Percentiles rank a stretch among this genome's conserved stretches.
Evolutionary conservation across 176 grass and related monocot genomes (phyloP).

Genomic region (bread wheat (Triticum aestivum)): IWGSC_CS_RefSeq_v2.1 NC_057801.1:453974256-453974755

Average conservation of each 20-base stretch:
- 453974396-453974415: neutral
- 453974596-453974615: slow-evolving; percentile 51
- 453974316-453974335: too few relatives aligned
- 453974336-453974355: too few relatives aligned
- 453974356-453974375: too few relatives aligned
- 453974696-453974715: neutral
- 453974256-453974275: too few relatives aligned
- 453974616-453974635: slow-evolving; percentile 47
- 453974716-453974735: slow-evolving; percentile 17
- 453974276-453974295: too few relatives aligned
- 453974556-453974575: neutral
- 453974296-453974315: too few relatives aligned
- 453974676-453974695: neutral
- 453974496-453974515: slow-evolving; percentile 32
- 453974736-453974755: slow-evolving; percentile 13
- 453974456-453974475: slow-evolving; percentile 47
- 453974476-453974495: slow-evolving; percentile 37
- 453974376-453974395: neutral
- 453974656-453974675: slow-evolving; percentile 20
- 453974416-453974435: neutral
- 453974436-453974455: neutral
- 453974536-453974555: slow-evolving; percentile 5
- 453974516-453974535: slow-evolving; percentile 44
- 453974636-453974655: slow-evolving; percentile 4
- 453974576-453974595: slow-evolving; percentile 46